Base-by-base conservation (phyloP, 1,284 basidiomycete genomes). In the Papiliotrema nemorosa region DNA sequence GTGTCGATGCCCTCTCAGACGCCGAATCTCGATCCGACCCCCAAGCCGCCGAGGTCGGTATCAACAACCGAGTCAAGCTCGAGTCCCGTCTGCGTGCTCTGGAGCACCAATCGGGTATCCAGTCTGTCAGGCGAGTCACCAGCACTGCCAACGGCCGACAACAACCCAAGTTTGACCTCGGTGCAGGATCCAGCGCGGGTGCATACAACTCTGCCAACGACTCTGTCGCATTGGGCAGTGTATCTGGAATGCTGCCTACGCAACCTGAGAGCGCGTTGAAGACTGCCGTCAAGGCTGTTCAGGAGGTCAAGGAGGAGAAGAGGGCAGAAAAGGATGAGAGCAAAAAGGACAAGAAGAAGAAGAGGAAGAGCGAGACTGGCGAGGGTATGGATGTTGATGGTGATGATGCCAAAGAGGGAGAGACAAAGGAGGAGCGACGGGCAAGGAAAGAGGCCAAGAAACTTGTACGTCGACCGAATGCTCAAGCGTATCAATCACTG, bases 1-100 rank as follows among this genome's bases (percentile, higher is more conserved):
- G 94, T 74, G 88, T 97, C 38, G 94, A 98, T 64, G 94, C 94
- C 5, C 84, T 98, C 38, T 87, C 93, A 24, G 93, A 97, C 60
- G 80, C 85, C 22, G 90, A 97, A 56, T 87, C 84, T 67, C 96
- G 97, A 76, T 89, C 90, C 1, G 88, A 88, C 53, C 78, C 84
- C 26, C 77, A 80, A 10, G 87, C 89, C 16, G 84, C 90, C 0
- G 83, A 90, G 62, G 85, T 97, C 67, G 94, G 94, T 58, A 78
- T 97, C 58, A 88, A 92, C 68, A 90, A 92, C 75, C 88, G 94
- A 42, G 84, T 87, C 58, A 97, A 96, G 77, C 85, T 98, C 57
- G 96, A 98, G 76, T 89, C 90, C 16, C 86, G 94, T 36, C 78
- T 98, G 39, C 88, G 91, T 33, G 85, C 86, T 2, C 81, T 98